Conservation (phyloP, 768 basidiomycete genomes). For the Hericium rajendrae region DNA sequence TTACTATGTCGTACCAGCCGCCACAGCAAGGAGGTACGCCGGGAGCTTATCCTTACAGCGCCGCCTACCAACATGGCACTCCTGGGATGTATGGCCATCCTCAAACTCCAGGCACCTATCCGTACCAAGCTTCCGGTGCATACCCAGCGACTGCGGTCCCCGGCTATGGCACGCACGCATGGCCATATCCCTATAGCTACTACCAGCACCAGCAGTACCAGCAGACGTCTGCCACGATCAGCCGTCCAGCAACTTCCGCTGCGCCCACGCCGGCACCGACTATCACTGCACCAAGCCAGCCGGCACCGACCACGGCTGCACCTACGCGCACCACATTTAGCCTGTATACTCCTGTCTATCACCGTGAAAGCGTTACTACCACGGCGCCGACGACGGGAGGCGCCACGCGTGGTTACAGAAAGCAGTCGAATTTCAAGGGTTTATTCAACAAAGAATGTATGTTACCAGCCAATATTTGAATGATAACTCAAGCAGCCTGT, state of each 20-base stretch:
- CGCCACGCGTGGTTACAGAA: conserved; percentile 40
- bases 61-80: conserved; percentile 34
- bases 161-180: conserved; percentile 44
- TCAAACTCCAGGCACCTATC: conserved; percentile 39
- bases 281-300: no score
- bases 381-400: conserved; percentile 31
- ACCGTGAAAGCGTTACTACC: conserved; percentile 37
- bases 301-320: conserved; percentile 13
- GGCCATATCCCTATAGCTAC: conserved; percentile 65
- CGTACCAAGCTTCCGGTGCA: conserved; percentile 35
- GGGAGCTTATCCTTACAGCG: conserved; percentile 55
- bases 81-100: conserved; percentile 29
- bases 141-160: conserved; percentile 57
- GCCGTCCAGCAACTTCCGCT: no score
- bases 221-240: no score
- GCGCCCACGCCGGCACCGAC: no score
- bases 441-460: conserved; percentile 74
- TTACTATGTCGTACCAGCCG: conserved; percentile 23
- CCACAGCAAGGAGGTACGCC: conserved; percentile 27
- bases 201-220: conserved; percentile 19
- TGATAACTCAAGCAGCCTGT: background rate
- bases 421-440: conserved; percentile 62
- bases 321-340: conserved; percentile 16
- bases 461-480: conserved; percentile 18
- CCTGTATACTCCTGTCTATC: conserved; percentile 33